These are phyloP conservation scores for Aspergillus sclerotioniger DNA, from an alignment of 495 filamentous ascomycete species.

Conservation along the genomic window DNA sequence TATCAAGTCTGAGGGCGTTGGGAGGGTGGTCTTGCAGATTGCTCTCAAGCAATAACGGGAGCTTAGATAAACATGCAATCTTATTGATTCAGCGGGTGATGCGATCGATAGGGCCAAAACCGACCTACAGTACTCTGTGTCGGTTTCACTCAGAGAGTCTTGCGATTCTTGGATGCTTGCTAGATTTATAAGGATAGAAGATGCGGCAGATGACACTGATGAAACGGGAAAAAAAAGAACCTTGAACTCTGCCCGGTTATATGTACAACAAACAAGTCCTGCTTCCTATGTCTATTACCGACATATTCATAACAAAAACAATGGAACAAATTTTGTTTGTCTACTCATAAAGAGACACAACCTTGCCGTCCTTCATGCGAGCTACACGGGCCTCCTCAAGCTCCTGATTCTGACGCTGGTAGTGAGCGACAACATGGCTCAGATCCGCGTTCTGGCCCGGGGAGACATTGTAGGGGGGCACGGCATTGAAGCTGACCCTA, in stretches of 20 bases:
- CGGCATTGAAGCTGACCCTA: constrained; percentile 57
- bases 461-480: constrained; percentile 61
- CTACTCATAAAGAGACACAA: constrained; percentile 43
- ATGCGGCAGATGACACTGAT: background rate
- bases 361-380: constrained; percentile 46
- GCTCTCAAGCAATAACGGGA: constrained; percentile 1
- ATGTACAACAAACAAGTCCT: constrained; percentile 41
- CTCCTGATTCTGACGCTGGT: constrained; percentile 55
- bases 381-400: constrained; percentile 48
- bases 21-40: constrained; percentile 47
- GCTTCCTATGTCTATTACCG: constrained; percentile 28
- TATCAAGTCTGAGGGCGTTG: constrained; percentile 50
- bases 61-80: constrained; percentile 4
- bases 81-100: background rate
- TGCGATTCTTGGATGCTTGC: background rate
- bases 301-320: constrained; percentile 22
- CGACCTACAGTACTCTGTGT: background rate
- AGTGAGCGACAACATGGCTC: constrained; percentile 60
- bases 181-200: background rate
- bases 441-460: constrained; percentile 62
- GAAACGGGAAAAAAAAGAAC: constrained; percentile 7
- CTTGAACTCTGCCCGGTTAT: constrained; percentile 25
- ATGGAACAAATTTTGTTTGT: constrained; percentile 17
- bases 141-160: background rate
- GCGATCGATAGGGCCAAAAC: background rate